These are phyloP conservation scores for Pythium coloratum DNA, from an alignment of 352 stramenopile genomes.

Conservation along the genomic window DNA sequence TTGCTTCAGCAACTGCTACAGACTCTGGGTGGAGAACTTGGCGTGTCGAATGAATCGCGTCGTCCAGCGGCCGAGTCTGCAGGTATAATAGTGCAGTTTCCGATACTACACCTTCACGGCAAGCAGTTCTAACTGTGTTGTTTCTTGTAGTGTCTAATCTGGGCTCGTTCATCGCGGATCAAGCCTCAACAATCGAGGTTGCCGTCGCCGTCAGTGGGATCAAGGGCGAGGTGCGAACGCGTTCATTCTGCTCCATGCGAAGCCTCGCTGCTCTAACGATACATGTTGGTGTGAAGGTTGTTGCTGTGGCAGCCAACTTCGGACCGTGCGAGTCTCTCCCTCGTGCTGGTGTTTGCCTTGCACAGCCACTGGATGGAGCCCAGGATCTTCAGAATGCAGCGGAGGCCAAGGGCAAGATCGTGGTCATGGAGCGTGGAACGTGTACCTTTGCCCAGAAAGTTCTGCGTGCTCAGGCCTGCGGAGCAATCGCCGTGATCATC, in stretches of 20 bases:
- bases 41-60: conserved; percentile 18
- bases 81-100: conserved; percentile 4
- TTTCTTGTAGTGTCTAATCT: conserved; percentile 44
- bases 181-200: conserved; percentile 74
- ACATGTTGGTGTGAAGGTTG: conserved; percentile 38
- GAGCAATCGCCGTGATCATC: conserved; percentile 61
- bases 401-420: conserved; percentile 56
- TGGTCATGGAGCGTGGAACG: conserved; percentile 67
- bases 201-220: conserved; percentile 61
- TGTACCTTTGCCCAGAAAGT: conserved; percentile 79
- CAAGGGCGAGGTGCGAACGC: conserved; percentile 57
- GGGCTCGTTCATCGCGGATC: conserved; percentile 64
- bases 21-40: conserved; percentile 18
- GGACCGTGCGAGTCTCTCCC: conserved; percentile 64
- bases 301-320: conserved; percentile 75
- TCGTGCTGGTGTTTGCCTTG: conserved; percentile 40
- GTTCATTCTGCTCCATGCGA: background rate
- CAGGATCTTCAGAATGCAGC: conserved; percentile 40
- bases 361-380: conserved; percentile 61
- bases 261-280: too few species aligned
- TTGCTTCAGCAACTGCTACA: conserved; percentile 22
- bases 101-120: background rate
- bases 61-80: conserved; percentile 23
- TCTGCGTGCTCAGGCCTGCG: conserved; percentile 57
- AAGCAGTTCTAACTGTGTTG: background rate